Evolutionary conservation across 805 yeast genomes (phyloP).

Genomic region (Nakazawaea wickerhamii): DNA sequence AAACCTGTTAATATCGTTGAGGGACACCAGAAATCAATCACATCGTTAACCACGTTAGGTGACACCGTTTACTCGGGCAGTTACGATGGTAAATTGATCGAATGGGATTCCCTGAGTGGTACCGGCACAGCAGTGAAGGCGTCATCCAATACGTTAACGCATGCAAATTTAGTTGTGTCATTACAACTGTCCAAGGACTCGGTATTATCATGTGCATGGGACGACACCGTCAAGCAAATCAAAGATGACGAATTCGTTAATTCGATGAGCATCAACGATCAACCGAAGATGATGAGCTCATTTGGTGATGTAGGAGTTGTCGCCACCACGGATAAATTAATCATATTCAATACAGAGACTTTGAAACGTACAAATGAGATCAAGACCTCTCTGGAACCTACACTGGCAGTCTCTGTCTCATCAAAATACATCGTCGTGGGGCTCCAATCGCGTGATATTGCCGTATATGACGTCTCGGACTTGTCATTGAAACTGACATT

Average conservation of each 20-base stretch:
- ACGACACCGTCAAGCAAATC: slow-evolving; percentile 56
- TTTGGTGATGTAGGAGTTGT: slow-evolving; percentile 34
- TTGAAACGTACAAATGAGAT: slow-evolving; percentile 19
- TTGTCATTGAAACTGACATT: slow-evolving; percentile 24
- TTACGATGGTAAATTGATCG: slow-evolving; percentile 68
- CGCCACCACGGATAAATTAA: slow-evolving; percentile 37
- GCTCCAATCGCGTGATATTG: slow-evolving; percentile 33
- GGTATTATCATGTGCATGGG: slow-evolving; percentile 76
- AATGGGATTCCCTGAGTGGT: slow-evolving; percentile 45
- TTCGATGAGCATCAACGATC: slow-evolving; percentile 33
- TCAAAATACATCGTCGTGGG: slow-evolving; percentile 44
- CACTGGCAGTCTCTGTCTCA: slow-evolving; percentile 40
- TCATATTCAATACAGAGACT: slow-evolving; percentile 29
- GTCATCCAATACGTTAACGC: slow-evolving; percentile 33
- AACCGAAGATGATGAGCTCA: slow-evolving; percentile 40
- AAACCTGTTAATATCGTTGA: slow-evolving; percentile 37
- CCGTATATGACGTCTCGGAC: slow-evolving; percentile 32
- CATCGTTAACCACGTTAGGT: slow-evolving; percentile 36
- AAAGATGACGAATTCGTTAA: slow-evolving; percentile 26
- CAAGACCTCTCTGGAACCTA: slow-evolving; percentile 33
- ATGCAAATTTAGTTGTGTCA: slow-evolving; percentile 63
- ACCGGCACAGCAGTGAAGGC: slow-evolving; percentile 28
- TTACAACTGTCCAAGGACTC: slow-evolving; percentile 27
- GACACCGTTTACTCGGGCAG: slow-evolving; percentile 55
- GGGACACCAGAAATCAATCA: slow-evolving; percentile 84